Percentiles rank a stretch among this genome's conserved stretches.
Conservation (phyloP, 2,329 filamentous ascomycete species). For the Hypoxylon sp. region DNA sequence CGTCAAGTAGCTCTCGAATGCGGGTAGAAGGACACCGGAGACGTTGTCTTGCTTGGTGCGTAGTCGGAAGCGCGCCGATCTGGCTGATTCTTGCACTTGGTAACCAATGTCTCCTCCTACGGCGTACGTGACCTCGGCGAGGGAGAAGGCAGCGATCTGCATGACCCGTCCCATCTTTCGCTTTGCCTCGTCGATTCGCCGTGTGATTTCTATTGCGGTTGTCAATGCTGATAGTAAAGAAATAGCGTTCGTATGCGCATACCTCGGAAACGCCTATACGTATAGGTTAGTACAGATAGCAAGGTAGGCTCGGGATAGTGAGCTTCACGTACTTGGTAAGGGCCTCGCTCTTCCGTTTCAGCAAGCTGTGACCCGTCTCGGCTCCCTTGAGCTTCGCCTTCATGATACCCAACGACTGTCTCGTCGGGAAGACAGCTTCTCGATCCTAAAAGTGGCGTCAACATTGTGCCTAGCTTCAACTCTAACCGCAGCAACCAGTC, state of each 20-base stretch:
- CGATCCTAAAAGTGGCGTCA: slow-evolving; percentile 72
- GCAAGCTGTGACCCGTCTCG: slow-evolving; percentile 89
- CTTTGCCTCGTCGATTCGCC: slow-evolving; percentile 97
- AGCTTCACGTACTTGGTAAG: slow-evolving; percentile 82
- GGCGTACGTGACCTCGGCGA: slow-evolving; percentile 97
- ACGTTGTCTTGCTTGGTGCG: slow-evolving; percentile 98
- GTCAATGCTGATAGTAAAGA: slow-evolving; percentile 6
- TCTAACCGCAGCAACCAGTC: slow-evolving; percentile 1
- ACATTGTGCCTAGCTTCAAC: slow-evolving; percentile 18
- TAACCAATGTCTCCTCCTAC: slow-evolving; percentile 96
- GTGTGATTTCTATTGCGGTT: slow-evolving; percentile 80
- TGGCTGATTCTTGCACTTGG: slow-evolving; percentile 96
- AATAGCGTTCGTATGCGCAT: slow-evolving; percentile 47
- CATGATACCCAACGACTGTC: slow-evolving; percentile 96
- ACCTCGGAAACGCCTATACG: slow-evolving; percentile 86
- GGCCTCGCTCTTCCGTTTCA: slow-evolving; percentile 98
- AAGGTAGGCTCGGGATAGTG: too few species aligned
- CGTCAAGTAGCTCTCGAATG: slow-evolving; percentile 90
- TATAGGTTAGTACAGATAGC: slow-evolving; percentile 28
- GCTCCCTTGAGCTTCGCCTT: slow-evolving; percentile 97
- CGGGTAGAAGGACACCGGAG: slow-evolving; percentile 91
- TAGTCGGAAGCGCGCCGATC: slow-evolving; percentile 90
- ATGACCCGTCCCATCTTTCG: slow-evolving; percentile 99
- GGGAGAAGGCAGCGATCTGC: slow-evolving; percentile 98
- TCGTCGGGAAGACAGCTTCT: slow-evolving; percentile 96